Conservation (phyloP, 2,329 filamentous ascomycete genomes). For the Aspergillus sp. region DNA sequence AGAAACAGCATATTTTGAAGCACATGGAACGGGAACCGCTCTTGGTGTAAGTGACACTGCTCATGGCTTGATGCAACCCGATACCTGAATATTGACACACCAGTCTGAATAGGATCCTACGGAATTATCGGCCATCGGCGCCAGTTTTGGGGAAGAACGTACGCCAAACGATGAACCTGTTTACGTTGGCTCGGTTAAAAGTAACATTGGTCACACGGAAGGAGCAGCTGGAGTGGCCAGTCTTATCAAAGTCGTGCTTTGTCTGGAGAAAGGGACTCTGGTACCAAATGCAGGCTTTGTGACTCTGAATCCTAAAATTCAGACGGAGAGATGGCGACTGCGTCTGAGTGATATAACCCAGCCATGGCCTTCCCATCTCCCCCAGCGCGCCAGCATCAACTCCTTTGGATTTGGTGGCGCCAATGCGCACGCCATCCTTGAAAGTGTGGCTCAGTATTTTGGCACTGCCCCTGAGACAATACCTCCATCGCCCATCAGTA, state of each 20-base stretch:
- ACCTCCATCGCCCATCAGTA: background rate
- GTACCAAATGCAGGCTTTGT: slow-evolving; percentile 50
- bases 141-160: slow-evolving; percentile 18
- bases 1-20: slow-evolving; percentile 37
- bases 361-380: slow-evolving; percentile 23
- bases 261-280: slow-evolving; percentile 43
- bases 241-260: slow-evolving; percentile 48
- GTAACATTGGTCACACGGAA: slow-evolving; percentile 53
- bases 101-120: slow-evolving; percentile 14
- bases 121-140: slow-evolving; percentile 21
- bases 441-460: slow-evolving; percentile 20
- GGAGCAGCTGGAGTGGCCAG: slow-evolving; percentile 54
- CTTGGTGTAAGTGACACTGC: slow-evolving; percentile 26
- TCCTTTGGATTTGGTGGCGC: slow-evolving; percentile 34
- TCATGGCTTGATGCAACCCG: background rate
- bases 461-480: background rate
- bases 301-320: slow-evolving; percentile 44
- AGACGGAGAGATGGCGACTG: slow-evolving; percentile 26
- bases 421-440: slow-evolving; percentile 29
- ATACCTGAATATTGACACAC: too few species aligned
- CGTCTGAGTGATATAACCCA: slow-evolving; percentile 17
- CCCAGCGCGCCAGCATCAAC: slow-evolving; percentile 26
- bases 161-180: slow-evolving; percentile 19
- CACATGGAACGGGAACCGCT: slow-evolving; percentile 45
- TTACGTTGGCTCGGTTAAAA: slow-evolving; percentile 34